Evolutionary conservation across 768 basidiomycete genomes (phyloP), one percentile per base, ranked within the genome.

Genomic region (Steccherinum ochraceum): DNA sequence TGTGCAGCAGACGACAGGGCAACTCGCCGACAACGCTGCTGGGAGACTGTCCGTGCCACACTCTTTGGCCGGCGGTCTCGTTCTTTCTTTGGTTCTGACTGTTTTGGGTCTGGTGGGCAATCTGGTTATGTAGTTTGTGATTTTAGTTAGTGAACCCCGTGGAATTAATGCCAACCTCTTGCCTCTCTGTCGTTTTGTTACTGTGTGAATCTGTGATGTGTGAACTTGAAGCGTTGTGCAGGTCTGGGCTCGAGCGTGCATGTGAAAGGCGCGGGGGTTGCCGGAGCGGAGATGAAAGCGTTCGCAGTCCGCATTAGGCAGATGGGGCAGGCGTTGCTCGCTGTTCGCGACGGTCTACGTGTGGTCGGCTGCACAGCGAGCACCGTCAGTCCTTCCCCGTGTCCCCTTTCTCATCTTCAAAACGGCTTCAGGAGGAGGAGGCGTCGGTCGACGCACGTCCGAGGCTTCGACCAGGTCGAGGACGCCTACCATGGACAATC

Each of bases 401-500:
- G 41, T 56, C 58, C 54, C 26, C 47, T 46, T 53, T 18, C 46
- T 58, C 54, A 46, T 55, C 49, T 54, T 56, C 57, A 58, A 69
- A 69, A 67, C 67, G 68, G 61, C 67, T 65, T 60, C 63, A 54
- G 62, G 67, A 54, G 64, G 61, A 58, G 63, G 66, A 56, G 65
- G 59, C 57, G 64, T 61, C 58, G 60, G 62, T 64, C 67, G 66
- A 61, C 65, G 62, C 59, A 58, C 60, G 58, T 61, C 66, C 57
- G 66, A 68, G 68, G 62, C 61, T 58, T 60, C 63, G 57, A 61
- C 64, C 58, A 56, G 64, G 56, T 63, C 63, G 53, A 66, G 86
- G 84, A 73, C 75, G 61, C 83, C 84, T 74, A 80, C 84, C 72
- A 89, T 89, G 88, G 88, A 89, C 74, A 86, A 80, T 66, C 81